A percentile compares a stretch with the other conserved stretches of the same genome.
Evolutionary conservation across 345 rosid species (phyloP).

Genomic region (Lepidium didymum): DNA sequence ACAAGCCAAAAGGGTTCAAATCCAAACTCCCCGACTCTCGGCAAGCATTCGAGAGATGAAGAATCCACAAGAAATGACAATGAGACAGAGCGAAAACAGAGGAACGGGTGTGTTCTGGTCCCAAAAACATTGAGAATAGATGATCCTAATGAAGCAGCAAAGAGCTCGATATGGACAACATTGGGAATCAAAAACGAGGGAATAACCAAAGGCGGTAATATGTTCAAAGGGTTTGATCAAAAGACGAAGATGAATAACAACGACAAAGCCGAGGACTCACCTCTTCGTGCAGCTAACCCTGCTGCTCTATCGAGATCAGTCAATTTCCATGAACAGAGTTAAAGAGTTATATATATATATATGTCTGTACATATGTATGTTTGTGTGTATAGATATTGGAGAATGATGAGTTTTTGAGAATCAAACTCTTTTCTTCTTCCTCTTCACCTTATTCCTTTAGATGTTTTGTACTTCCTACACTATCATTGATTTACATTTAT

Average conservation of each 20-base stretch:
- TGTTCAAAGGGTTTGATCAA: constrained; percentile 53
- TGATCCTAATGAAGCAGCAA: constrained; percentile 67
- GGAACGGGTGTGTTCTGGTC: constrained; percentile 46
- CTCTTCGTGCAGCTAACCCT: constrained; percentile 55
- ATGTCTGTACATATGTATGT: neutral
- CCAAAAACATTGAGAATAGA: constrained; percentile 73
- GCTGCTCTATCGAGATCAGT: constrained; percentile 80
- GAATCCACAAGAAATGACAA: constrained; percentile 28
- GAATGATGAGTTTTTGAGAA: constrained; percentile 23
- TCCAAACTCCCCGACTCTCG: constrained; percentile 43
- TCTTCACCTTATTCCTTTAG: neutral
- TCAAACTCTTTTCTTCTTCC: constrained; percentile 16
- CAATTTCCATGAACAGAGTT: constrained; percentile 60
- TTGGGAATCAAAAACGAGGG: constrained; percentile 56
- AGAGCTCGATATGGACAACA: constrained; percentile 73
- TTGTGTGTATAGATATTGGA: constrained; percentile 18
- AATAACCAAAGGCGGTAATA: constrained; percentile 37
- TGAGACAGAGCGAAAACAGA: constrained; percentile 27
- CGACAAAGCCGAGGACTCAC: constrained; percentile 32
- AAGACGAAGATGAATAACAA: constrained; percentile 41
- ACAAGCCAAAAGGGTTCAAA: constrained; percentile 29
- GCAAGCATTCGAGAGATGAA: constrained; percentile 67
- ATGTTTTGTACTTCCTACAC: neutral
- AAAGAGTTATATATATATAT: neutral
- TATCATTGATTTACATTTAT: neutral